Evolutionary conservation across 2,329 filamentous ascomycete species (phyloP).

Genomic region (Pestalotiopsis sp.): DNA sequence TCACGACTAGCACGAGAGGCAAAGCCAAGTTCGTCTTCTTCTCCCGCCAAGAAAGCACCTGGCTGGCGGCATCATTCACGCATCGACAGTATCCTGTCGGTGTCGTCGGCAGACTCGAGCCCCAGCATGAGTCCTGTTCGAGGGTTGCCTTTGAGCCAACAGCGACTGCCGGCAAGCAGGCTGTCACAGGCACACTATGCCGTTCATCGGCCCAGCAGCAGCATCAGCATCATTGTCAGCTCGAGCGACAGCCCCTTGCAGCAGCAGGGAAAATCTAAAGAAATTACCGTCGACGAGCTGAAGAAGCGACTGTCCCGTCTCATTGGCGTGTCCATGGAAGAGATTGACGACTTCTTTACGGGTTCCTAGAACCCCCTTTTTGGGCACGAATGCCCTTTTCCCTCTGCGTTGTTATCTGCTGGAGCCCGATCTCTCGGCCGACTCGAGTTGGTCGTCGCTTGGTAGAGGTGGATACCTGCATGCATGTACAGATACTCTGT

Average conservation of each 20-base stretch:
- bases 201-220: background rate
- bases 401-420: background rate
- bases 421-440: too few relatives aligned
- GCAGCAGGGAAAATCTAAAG: constrained; percentile 8
- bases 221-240: background rate
- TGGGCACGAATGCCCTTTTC: background rate
- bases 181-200: background rate
- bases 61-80: background rate
- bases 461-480: background rate
- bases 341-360: constrained; percentile 30
- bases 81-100: background rate
- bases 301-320: constrained; percentile 28
- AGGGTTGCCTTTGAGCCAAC: background rate
- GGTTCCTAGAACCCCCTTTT: constrained; percentile 9
- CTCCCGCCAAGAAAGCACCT: background rate
- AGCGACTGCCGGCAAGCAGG: background rate
- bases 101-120: background rate
- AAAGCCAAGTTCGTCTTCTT: background rate
- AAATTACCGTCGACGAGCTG: constrained; percentile 32
- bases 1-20: background rate
- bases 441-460: background rate
- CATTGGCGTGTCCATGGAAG: constrained; percentile 28
- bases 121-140: background rate
- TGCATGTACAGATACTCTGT: background rate
- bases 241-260: background rate